phyloP scores from a whole-genome alignment of 1,139 yeast species.

The Magnusiomyces ingens region DNA sequence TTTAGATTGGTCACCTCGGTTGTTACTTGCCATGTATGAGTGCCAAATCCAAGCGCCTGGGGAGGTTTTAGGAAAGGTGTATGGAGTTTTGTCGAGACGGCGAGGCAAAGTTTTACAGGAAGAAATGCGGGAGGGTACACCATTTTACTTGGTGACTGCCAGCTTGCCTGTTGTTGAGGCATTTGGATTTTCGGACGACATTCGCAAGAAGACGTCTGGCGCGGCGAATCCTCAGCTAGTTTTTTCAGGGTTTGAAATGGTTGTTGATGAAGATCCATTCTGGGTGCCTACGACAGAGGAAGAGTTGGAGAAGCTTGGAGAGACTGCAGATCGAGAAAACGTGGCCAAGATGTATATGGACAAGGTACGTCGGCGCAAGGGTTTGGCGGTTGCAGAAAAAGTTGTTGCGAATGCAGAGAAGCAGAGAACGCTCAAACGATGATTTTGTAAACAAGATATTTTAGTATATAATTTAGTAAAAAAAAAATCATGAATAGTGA shows the following conservation, averaged over 20 bases:
- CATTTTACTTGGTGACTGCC: constrained; percentile 84
- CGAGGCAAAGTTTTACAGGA: constrained; percentile 82
- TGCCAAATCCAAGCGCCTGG: constrained; percentile 95
- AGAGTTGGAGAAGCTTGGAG: constrained; percentile 90
- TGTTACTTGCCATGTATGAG: constrained; percentile 85
- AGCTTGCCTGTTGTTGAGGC: constrained; percentile 91
- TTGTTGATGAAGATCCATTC: constrained; percentile 84
- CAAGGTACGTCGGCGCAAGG: constrained; percentile 74
- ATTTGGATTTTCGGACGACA: constrained; percentile 93
- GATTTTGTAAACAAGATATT: neutral
- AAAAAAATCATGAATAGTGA: neutral
- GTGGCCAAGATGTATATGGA: constrained; percentile 84
- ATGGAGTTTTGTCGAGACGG: constrained; percentile 85
- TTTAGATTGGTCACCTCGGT: constrained; percentile 76
- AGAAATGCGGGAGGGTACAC: constrained; percentile 97
- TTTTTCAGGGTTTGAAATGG: constrained; percentile 75
- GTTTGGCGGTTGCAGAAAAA: constrained; percentile 83
- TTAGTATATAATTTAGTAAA: neutral
- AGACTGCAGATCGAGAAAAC: constrained; percentile 86
- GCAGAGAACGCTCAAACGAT: constrained; percentile 55
- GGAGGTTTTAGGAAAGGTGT: constrained; percentile 91
- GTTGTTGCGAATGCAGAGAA: constrained; percentile 88
- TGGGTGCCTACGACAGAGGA: constrained; percentile 99
- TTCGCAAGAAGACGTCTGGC: constrained; percentile 88
- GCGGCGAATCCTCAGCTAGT: constrained; percentile 96